Evolutionary conservation across 2,329 filamentous ascomycete genomes (phyloP).

Genomic region (Neurospora sp.): DNA sequence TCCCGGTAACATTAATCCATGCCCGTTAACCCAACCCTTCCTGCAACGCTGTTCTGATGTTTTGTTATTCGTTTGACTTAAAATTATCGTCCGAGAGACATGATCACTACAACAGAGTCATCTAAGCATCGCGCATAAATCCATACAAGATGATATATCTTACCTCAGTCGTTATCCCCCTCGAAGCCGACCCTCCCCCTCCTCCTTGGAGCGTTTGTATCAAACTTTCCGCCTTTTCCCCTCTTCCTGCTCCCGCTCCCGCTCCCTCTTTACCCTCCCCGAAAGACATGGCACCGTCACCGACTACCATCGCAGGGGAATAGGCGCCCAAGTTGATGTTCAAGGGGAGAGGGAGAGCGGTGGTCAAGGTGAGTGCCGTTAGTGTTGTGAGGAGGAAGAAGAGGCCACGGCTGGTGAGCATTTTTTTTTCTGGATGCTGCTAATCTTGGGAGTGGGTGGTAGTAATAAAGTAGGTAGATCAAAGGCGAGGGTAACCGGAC

Average conservation of each 20-base stretch:
- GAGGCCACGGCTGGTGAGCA: neutral
- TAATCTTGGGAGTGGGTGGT: neutral
- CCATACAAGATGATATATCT: too few species aligned
- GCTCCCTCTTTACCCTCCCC: conserved; percentile 27
- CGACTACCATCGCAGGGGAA: conserved; percentile 41
- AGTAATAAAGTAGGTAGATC: too few species aligned
- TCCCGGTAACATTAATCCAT: too few species aligned
- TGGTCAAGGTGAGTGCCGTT: neutral
- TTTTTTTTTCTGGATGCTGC: neutral
- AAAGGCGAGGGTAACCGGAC: neutral
- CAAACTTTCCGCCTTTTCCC: neutral
- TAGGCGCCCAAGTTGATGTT: conserved; percentile 44
- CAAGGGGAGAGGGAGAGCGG: conserved; percentile 30
- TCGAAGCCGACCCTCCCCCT: neutral
- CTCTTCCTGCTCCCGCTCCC: neutral
- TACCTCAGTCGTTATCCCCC: neutral
- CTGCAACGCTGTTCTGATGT: too few species aligned
- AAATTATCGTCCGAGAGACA: too few species aligned
- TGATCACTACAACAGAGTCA: too few species aligned
- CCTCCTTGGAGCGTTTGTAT: neutral
- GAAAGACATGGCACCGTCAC: conserved; percentile 42
- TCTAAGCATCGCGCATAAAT: too few species aligned
- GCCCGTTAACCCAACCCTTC: too few species aligned
- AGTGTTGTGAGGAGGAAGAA: neutral
- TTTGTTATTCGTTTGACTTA: too few species aligned